phyloP scores from a whole-genome alignment of 2,329 filamentous ascomycete species.

The Cladophialophora immunda region DNA sequence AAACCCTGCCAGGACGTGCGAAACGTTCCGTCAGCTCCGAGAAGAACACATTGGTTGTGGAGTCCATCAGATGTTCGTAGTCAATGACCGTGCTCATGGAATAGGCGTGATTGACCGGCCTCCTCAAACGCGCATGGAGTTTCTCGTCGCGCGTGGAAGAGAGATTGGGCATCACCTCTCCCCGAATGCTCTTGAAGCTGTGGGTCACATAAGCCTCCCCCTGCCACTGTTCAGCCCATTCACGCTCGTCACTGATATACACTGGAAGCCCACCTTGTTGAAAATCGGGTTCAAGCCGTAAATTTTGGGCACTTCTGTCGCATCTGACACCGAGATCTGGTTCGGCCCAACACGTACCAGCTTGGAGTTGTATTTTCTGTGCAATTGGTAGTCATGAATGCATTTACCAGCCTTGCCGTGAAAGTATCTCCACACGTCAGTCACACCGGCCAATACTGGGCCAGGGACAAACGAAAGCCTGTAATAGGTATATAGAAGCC shows the following conservation, averaged over 20 bases:
- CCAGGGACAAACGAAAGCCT: not conserved
- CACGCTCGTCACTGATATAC: not conserved
- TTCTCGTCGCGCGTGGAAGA: slow-evolving; percentile 23
- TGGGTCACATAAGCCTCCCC: slow-evolving; percentile 1
- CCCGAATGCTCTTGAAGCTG: slow-evolving; percentile 4
- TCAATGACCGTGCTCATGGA: slow-evolving; percentile 24
- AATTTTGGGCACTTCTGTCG: slow-evolving; percentile 13
- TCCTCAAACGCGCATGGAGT: slow-evolving; percentile 17
- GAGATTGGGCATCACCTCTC: slow-evolving; percentile 18
- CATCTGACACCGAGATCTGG: slow-evolving; percentile 18
- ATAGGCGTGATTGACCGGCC: slow-evolving; percentile 27
- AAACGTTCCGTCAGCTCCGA: slow-evolving; percentile 44
- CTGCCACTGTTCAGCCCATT: not conserved
- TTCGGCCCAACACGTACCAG: slow-evolving; percentile 29
- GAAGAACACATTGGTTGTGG: slow-evolving; percentile 63
- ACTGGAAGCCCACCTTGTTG: slow-evolving; percentile 8
- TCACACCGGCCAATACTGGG: not conserved
- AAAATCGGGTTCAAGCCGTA: slow-evolving; percentile 18
- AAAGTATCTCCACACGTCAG: slow-evolving; percentile 8
- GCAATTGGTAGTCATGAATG: slow-evolving; percentile 11
- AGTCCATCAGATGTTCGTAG: slow-evolving; percentile 28
- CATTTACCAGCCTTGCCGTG: not conserved
- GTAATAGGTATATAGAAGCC: not conserved
- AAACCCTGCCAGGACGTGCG: not conserved
- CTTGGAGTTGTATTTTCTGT: slow-evolving; percentile 12